Base-by-base conservation (phyloP, 164 flowering plant genomes). In the Chimonanthus praecox region DNA sequence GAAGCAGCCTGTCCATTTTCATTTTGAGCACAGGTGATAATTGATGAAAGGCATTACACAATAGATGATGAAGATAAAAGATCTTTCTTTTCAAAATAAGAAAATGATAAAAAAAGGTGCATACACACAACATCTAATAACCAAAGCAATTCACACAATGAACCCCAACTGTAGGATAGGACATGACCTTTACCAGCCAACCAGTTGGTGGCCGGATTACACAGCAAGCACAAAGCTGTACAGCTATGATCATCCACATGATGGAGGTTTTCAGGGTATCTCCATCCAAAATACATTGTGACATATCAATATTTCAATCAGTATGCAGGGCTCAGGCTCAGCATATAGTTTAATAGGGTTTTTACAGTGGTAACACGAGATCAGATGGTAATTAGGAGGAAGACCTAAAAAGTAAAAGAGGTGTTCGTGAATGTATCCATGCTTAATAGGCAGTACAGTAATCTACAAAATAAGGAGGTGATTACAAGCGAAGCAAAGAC, bases 401-500 rank as follows among this genome's bases (percentile, higher is more conserved):
- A 11, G 16, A 54, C 11, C 10, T 54, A 54, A 54, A 54, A 8
- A 54, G 4, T 54, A 33, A 33, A 33, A 33, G 33, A 33, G 33
- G 33, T 33, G 33, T 33, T 33, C 33, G 33, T 33, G 33, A 33
- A 33, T 33, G 33, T 33, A 33, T 33, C 33, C 33, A 33, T 33
- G 33, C 33, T 33, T 33, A 33, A 33, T 33, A 33, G 33, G 33
- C 0, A 33, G 33, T 0, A 33, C 33, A 33, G 33, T 33, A 33
- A 33, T 33, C 33, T n/a, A 15, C 16, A n/a, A 3, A 11, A 20
- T 10, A 21, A 9, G 51, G 50, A 7, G 15, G 45, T 33, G 11
- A 64, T 21, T 18, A 58, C 47, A 58, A 47, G 67, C 65, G 58
- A 74, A 76, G 47, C 18, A 11, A 48, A 64, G 73, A 91, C 98